Conservation (phyloP, 73 alveolate species). For the Breviolum minutum region DNA sequence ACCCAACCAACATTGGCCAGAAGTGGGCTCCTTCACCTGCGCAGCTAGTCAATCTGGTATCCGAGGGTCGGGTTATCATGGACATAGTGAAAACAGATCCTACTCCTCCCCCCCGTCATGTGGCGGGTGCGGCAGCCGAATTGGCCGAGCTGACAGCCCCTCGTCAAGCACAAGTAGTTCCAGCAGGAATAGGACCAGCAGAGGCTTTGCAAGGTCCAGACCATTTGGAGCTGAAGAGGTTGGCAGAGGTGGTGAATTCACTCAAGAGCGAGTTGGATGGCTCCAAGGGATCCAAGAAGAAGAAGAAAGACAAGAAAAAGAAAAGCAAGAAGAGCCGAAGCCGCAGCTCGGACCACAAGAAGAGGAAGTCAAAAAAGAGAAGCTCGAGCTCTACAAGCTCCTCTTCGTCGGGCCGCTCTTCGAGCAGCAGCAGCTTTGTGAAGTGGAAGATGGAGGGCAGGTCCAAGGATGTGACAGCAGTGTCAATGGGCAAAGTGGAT, state of each 20-base stretch:
- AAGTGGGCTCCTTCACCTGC: not conserved
- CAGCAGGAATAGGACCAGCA: not conserved
- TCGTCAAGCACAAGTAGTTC: not conserved
- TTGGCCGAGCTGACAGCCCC: not conserved
- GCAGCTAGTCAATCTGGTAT: not conserved
- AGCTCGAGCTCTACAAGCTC: not conserved
- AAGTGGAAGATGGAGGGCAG: not conserved
- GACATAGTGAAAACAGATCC: not conserved
- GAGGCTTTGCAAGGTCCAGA: not conserved
- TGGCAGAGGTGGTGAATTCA: not conserved
- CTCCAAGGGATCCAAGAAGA: not conserved
- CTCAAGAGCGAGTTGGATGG: not conserved
- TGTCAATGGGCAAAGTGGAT: slow-evolving; percentile 11
- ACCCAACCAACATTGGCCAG: not conserved
- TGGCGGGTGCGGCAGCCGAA: not conserved
- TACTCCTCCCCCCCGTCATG: not conserved
- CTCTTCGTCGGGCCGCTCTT: not conserved
- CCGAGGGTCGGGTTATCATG: slow-evolving; percentile 9
- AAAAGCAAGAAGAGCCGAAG: not conserved
- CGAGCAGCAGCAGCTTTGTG: not conserved
- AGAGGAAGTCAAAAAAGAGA: not conserved
- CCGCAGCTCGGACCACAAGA: not conserved
- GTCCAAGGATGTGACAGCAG: not conserved
- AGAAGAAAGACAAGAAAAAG: slow-evolving; percentile 30
- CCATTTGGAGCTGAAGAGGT: not conserved